Conservation (phyloP, 768 basidiomycete genomes). For the Mycena vulgaris region DNA sequence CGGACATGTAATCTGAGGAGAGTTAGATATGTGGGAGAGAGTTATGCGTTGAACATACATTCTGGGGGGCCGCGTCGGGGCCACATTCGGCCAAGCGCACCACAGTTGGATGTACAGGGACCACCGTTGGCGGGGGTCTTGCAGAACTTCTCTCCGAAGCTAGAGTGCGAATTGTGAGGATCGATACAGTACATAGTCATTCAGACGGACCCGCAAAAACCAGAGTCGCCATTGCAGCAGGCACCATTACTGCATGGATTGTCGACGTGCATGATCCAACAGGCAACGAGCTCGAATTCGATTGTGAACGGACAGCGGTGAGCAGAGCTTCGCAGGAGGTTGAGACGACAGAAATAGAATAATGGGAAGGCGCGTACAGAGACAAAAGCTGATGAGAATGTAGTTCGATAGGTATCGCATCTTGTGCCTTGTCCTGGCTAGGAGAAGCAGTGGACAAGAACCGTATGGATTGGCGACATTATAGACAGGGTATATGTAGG, state of each 20-base stretch:
- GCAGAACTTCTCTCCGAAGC: slow-evolving; percentile 36
- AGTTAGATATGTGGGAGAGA: neutral
- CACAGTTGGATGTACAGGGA: slow-evolving; percentile 32
- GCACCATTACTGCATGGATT: slow-evolving; percentile 37
- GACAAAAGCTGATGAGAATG: neutral
- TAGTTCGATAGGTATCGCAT: neutral
- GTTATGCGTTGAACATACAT: slow-evolving; percentile 9
- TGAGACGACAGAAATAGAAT: neutral
- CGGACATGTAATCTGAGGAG: slow-evolving; percentile 8
- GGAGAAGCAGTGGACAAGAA: neutral
- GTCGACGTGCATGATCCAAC: slow-evolving; percentile 40
- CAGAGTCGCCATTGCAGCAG: slow-evolving; percentile 41
- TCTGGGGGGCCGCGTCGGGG: slow-evolving; percentile 23
- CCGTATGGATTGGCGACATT: neutral
- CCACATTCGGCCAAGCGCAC: slow-evolving; percentile 31
- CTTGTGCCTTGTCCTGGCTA: slow-evolving; percentile 10
- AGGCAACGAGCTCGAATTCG: slow-evolving; percentile 41
- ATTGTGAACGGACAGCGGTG: slow-evolving; percentile 35
- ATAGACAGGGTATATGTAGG: too few relatives aligned
- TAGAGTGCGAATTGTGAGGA: too few relatives aligned
- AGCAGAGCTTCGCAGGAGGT: slow-evolving; percentile 4
- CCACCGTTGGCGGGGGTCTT: neutral
- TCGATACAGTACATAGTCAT: too few relatives aligned
- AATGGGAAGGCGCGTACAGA: slow-evolving; percentile 15
- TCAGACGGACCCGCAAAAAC: slow-evolving; percentile 41